Base-by-base conservation (phyloP, 164 flowering plant genomes). In the Litsea cubeba region DNA sequence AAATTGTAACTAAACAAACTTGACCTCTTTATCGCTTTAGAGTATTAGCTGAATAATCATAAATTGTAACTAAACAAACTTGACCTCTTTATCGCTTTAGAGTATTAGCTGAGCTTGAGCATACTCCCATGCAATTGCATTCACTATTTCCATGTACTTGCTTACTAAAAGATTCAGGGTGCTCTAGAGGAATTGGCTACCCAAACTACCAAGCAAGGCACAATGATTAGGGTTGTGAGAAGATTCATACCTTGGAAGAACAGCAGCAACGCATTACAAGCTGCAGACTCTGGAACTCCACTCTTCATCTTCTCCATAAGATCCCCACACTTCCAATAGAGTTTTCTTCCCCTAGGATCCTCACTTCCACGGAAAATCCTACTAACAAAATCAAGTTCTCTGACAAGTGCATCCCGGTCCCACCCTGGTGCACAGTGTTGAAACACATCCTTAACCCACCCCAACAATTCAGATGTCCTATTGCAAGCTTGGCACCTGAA, bases 401-500 rank as follows among this genome's bases (percentile, higher is more conserved):
- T 92, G 79, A 86, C 75, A 70, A 95, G 75, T 70, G 95, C 86
- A 15, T 90, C 97, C 28, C 88, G 82, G 68, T 92, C 95, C 99
- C 99, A 95, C 32, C 83, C 75, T 12, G 97, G 97, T n/a, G 97
- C 98, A 86, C 98, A 95, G 72, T 94, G 92, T 76, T 90, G 97
- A 83, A 95, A 94, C 14, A 94, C 98, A 87, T 95, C 98, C 78
- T 91, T 95, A 58, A 92, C 99, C 98, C 99, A 95, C 12, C 99
- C 99, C 60, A 95, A 79, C 69, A 95, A 84, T 83, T 95, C 97
- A 11, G 98, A 95, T 25, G 98, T 91, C 72, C 88, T 84, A 76
- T 82, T 88, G 84, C 97, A 95, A 76, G 98, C 97, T 74, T 91
- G 86, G 75, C 99, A 95, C 77, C 87, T 86, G 76, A 95, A 93